These are phyloP conservation scores for Coemansia sp. DNA, from an alignment of 192 early-diverging fungal species.

Conservation along the genomic window DNA sequence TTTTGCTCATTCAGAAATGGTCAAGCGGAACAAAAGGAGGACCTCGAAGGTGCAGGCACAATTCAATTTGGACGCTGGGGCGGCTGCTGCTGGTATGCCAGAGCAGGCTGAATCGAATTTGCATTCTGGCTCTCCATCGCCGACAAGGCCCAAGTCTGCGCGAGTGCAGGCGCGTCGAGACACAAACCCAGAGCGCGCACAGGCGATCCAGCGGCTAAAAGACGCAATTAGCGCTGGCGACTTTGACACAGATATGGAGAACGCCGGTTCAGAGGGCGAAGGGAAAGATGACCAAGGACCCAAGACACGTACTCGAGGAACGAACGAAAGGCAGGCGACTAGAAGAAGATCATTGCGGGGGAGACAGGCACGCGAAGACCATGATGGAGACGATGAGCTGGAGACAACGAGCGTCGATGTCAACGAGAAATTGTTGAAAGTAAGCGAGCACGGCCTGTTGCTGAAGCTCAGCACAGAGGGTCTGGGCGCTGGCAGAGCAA, in stretches of 20 bases:
- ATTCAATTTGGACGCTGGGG: neutral
- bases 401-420: neutral
- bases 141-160: conserved; percentile 4
- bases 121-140: neutral
- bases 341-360: neutral
- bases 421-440: neutral
- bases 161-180: conserved; percentile 41
- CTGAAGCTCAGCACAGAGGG: conserved; percentile 29
- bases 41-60: neutral
- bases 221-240: conserved; percentile 31
- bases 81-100: neutral
- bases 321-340: neutral
- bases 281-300: neutral
- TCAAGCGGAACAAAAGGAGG: conserved; percentile 4
- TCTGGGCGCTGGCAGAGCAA: neutral
- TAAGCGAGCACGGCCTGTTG: conserved; percentile 14
- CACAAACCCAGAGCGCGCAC: conserved; percentile 25
- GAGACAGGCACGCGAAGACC: neutral
- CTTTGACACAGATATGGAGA: conserved; percentile 26
- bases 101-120: neutral
- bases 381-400: conserved; percentile 9
- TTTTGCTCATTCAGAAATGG: neutral
- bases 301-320: neutral
- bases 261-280: neutral
- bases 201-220: conserved; percentile 32